Percentiles rank a stretch among this genome's conserved stretches.
phyloP scores from a whole-genome alignment of 2,329 filamentous ascomycete species.

The Blastomyces parvus region DNA sequence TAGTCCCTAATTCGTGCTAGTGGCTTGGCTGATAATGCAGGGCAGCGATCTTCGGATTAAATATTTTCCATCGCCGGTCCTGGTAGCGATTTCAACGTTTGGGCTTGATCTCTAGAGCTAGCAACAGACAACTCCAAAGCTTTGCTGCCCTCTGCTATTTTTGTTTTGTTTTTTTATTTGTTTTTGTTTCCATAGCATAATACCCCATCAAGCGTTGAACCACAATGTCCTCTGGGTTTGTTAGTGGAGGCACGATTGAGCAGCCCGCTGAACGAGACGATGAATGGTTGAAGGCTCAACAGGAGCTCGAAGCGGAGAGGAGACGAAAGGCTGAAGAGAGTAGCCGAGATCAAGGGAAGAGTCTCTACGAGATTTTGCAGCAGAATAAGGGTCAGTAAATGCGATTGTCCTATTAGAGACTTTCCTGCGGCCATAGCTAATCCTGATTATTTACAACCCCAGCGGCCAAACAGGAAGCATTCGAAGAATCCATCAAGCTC shows the following conservation, averaged over 20 bases:
- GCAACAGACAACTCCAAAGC: neutral
- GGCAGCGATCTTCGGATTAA: neutral
- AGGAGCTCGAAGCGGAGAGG: slow-evolving; percentile 40
- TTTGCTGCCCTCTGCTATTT: neutral
- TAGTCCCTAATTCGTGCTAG: neutral
- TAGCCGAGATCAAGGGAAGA: slow-evolving; percentile 45
- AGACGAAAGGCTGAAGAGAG: slow-evolving; percentile 38
- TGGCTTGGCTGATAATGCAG: neutral
- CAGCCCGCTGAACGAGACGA: slow-evolving; percentile 33
- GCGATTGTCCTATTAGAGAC: neutral
- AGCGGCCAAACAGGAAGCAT: slow-evolving; percentile 44
- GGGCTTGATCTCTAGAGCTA: neutral
- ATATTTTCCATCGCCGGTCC: neutral
- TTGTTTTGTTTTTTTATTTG: neutral
- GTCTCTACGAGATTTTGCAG: slow-evolving; percentile 41
- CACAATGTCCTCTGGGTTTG: slow-evolving; percentile 39
- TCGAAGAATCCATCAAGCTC: slow-evolving; percentile 42
- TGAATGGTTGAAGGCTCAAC: slow-evolving; percentile 36
- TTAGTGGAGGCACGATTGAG: slow-evolving; percentile 36
- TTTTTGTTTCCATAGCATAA: neutral
- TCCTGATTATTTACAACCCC: neutral
- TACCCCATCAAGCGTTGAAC: neutral
- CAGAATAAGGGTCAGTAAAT: slow-evolving; percentile 39
- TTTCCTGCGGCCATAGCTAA: neutral
- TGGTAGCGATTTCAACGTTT: neutral